These are phyloP conservation scores for Discostella stelligera DNA, from an alignment of 352 stramenopile genomes.

Conservation along the genomic window DNA sequence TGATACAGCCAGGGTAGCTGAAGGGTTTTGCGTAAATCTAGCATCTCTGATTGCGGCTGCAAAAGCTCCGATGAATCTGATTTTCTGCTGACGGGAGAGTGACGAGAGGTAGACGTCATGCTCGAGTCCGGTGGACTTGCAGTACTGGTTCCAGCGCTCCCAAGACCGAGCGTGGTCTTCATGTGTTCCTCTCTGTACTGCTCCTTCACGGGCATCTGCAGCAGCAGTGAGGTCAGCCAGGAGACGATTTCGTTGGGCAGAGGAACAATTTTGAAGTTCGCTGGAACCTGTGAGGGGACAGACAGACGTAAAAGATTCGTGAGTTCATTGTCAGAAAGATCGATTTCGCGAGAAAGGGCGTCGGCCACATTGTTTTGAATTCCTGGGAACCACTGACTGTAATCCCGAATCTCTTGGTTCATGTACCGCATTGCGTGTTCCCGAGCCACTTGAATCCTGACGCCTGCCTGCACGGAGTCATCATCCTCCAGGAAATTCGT, in stretches of 20 bases:
- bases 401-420: no score
- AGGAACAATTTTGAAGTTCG: not conserved
- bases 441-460: not conserved
- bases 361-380: not conserved
- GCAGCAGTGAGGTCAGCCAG: conserved; percentile 27
- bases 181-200: conserved; percentile 10
- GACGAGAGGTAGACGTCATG: not conserved
- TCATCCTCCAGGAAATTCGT: conserved; percentile 6
- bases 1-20: no score
- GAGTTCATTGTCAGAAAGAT: not conserved
- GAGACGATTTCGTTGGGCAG: conserved; percentile 19
- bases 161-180: conserved; percentile 7
- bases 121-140: conserved; percentile 1
- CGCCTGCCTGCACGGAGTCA: not conserved
- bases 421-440: no score
- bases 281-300: not conserved
- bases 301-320: not conserved
- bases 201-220: conserved; percentile 8
- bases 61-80: not conserved
- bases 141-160: not conserved
- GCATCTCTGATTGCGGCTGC: not conserved
- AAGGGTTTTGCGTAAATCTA: not conserved
- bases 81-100: not conserved
- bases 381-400: no score
- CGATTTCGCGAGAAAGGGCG: not conserved